These are phyloP conservation scores for Podochytrium sp. DNA, from an alignment of 192 early-diverging fungal species.

Conservation along the genomic window DNA sequence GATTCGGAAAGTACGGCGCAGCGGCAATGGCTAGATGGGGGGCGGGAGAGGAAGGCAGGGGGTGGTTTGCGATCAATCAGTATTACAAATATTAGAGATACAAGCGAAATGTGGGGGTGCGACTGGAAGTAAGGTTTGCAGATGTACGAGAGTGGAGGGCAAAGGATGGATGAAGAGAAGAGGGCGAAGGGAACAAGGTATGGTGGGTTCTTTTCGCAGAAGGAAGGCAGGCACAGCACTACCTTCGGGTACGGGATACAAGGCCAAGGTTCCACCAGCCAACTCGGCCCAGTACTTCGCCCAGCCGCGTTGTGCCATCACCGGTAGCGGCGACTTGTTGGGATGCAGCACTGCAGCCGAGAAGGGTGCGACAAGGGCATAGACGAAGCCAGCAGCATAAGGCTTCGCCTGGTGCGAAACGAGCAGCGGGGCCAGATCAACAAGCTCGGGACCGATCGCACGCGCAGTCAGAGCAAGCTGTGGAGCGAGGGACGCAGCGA, in stretches of 20 bases:
- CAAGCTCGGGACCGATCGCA: background rate
- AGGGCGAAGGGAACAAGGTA: too few species aligned
- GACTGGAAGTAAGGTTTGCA: background rate
- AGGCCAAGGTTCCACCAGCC: background rate
- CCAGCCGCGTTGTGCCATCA: background rate
- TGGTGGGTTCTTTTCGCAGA: too few species aligned
- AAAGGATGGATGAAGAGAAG: too few species aligned
- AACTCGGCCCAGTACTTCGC: slow-evolving; percentile 31
- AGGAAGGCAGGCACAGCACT: too few species aligned
- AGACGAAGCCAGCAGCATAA: slow-evolving; percentile 15
- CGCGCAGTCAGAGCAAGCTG: background rate
- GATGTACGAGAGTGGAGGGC: too few species aligned
- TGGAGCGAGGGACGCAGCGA: too few species aligned
- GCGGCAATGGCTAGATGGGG: slow-evolving; percentile 8
- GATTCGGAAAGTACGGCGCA: slow-evolving; percentile 21
- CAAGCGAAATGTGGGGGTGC: background rate
- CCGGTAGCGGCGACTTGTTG: background rate
- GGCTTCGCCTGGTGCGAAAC: background rate
- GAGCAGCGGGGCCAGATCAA: slow-evolving; percentile 19
- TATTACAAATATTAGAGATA: too few species aligned
- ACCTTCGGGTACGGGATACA: slow-evolving; percentile 26
- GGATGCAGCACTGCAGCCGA: background rate
- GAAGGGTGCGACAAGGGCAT: background rate
- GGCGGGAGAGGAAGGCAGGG: too few species aligned
- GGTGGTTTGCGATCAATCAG: too few species aligned